A percentile compares a stretch with the other conserved stretches of the same genome.
phyloP scores from a whole-genome alignment of 495 filamentous ascomycete species.

The Parathielavia appendiculata region DNA sequence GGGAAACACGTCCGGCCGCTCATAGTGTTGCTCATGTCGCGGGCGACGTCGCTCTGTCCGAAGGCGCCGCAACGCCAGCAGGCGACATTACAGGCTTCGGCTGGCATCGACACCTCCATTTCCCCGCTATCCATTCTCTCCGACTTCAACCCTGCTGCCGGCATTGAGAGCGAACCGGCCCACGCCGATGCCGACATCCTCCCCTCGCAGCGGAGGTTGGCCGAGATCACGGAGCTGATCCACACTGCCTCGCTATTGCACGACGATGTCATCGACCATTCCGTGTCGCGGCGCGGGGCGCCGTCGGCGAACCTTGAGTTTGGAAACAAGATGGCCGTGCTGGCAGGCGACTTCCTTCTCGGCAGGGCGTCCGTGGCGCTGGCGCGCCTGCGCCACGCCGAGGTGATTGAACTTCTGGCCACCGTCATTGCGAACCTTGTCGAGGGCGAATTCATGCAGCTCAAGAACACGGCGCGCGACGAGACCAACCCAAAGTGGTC shows the following conservation, averaged over 20 bases:
- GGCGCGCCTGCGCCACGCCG: conserved; percentile 81
- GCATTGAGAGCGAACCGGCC: conserved; percentile 45
- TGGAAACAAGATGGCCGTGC: conserved; percentile 97
- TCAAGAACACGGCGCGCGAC: conserved; percentile 90
- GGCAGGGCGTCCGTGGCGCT: conserved; percentile 90
- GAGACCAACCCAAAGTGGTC: conserved; percentile 76
- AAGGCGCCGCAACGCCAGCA: conserved; percentile 47
- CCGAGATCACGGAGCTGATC: conserved; percentile 94
- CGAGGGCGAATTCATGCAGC: conserved; percentile 98
- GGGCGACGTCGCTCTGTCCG: conserved; percentile 76
- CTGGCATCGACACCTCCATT: conserved; percentile 67
- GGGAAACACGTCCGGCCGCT: conserved; percentile 95
- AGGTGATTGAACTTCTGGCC: conserved; percentile 89
- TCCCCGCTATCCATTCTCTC: conserved; percentile 68
- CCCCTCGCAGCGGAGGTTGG: conserved; percentile 84
- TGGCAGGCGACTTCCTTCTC: conserved; percentile 91
- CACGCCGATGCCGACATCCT: conserved; percentile 68
- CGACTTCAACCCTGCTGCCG: conserved; percentile 73
- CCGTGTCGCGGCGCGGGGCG: conserved; percentile 70
- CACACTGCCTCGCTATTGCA: conserved; percentile 95
- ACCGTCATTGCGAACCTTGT: conserved; percentile 97
- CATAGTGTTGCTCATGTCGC: conserved; percentile 91
- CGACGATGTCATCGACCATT: conserved; percentile 96
- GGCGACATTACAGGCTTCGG: conserved; percentile 34
- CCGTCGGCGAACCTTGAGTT: conserved; percentile 89